These are phyloP conservation scores for Hanseniaspora vineae DNA, from an alignment of 805 yeast genomes.

Conservation along the genomic window DNA sequence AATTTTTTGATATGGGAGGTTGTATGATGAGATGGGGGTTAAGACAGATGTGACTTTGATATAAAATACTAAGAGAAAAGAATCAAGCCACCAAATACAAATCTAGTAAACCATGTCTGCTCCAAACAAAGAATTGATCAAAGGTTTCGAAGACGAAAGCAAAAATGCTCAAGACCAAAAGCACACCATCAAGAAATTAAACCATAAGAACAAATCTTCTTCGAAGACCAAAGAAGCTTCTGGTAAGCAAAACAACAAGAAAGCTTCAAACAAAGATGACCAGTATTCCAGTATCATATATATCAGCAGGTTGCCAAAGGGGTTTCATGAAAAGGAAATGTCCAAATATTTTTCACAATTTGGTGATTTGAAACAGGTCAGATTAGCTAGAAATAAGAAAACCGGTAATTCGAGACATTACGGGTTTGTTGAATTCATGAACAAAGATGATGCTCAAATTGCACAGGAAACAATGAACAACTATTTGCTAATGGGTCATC, in stretches of 20 bases:
- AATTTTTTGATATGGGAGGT: no score
- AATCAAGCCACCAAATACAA: neutral
- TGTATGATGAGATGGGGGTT: no score
- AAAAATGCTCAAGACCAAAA: conserved; percentile 3
- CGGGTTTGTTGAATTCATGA: conserved; percentile 77
- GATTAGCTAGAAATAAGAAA: conserved; percentile 77
- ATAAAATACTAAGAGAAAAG: no score
- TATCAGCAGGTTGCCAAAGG: conserved; percentile 86
- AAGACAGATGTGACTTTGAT: no score
- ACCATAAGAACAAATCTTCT: conserved; percentile 7
- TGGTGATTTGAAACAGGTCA: conserved; percentile 68
- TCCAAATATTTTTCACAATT: conserved; percentile 78
- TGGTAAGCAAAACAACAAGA: conserved; percentile 29
- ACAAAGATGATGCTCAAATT: conserved; percentile 62
- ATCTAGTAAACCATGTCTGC: conserved; percentile 1
- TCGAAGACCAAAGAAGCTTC: conserved; percentile 23
- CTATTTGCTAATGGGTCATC: conserved; percentile 78
- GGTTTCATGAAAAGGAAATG: conserved; percentile 71
- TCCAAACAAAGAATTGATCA: conserved; percentile 7
- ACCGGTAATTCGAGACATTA: conserved; percentile 87
- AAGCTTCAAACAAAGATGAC: conserved; percentile 10
- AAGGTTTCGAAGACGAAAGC: conserved; percentile 4
- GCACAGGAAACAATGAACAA: conserved; percentile 96
- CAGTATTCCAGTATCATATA: conserved; percentile 58
- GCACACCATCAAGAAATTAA: conserved; percentile 20